Base-by-base conservation (phyloP, 2,329 filamentous ascomycete species). In the Pseudopyrenochaeta lycopersici region DNA sequence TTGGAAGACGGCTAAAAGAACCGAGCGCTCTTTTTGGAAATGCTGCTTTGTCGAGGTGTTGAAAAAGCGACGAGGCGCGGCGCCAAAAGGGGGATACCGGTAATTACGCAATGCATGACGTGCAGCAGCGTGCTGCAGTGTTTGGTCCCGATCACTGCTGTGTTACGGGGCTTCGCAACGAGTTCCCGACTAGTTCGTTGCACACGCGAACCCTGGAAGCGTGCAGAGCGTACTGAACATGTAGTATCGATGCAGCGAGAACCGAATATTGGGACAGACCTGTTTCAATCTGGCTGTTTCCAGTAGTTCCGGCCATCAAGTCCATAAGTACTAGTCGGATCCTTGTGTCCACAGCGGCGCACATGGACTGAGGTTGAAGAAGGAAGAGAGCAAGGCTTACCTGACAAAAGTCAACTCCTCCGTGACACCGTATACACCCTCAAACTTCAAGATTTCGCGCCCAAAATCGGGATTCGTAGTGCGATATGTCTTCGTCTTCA, bases 391-490 rank as follows among this genome's bases (percentile, higher is more conserved):
- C 15, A 7, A 12, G 27, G 76, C 78, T 62, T 68, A 81, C 80
- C 79, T 76, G 36, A 82, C 74, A 62, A 82, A 82, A 21, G 76
- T 78, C 65, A 82, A 67, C 56, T 78, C 77, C 12, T 79, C 78
- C 10, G 78, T 74, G 1, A 83, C 78, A 15, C 74, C 73, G 42
- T 66, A 63, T 11, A 83, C 69, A 20, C 69, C 68, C 29, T 72
- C 66, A 58, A 84, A 83, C 14, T 72, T 71, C 44, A 83, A 49
- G n/a, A 73, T 60, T 55, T 82, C 78, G 35, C 76, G 64, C 21
- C 64, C 68, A 56, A 81, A 82, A 58, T 82, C 78, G 7, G 80
- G 79, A 56, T 80, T 71, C 3, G 74, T 70, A 15, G 72, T 72
- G 41, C 71, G 78, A 11, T 77, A 74, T 36, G 77, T 82, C 48